Conservation (phyloP, 2,329 filamentous ascomycete species). For the Pestalotiopsis sp. region DNA sequence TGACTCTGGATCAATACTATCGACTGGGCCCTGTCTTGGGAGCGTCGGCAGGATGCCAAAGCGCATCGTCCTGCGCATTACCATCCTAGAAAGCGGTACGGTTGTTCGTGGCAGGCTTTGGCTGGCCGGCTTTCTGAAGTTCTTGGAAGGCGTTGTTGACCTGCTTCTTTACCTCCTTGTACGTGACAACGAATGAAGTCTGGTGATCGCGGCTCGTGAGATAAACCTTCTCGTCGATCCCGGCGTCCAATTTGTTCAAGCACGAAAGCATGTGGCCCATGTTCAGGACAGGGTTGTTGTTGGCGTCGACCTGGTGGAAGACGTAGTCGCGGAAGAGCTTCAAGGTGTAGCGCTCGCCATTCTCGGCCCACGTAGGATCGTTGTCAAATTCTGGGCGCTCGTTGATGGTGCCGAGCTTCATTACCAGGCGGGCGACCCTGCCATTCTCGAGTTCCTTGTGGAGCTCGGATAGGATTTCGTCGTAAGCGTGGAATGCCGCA, state of each 20-base stretch:
- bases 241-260: conserved; percentile 90
- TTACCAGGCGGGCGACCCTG: conserved; percentile 74
- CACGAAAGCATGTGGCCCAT: conserved; percentile 84
- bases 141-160: conserved; percentile 58
- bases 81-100: not conserved
- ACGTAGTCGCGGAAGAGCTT: conserved; percentile 97
- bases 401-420: conserved; percentile 84
- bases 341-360: conserved; percentile 86
- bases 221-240: conserved; percentile 81
- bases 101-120: not conserved
- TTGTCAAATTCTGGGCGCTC: conserved; percentile 85
- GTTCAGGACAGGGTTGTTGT: conserved; percentile 81
- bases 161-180: conserved; percentile 80
- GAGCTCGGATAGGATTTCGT: conserved; percentile 71
- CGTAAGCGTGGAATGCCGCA: conserved; percentile 74
- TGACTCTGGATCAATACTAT: too few species aligned
- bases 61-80: too few species aligned
- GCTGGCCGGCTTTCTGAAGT: conserved; percentile 44
- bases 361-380: conserved; percentile 83
- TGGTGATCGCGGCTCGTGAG: conserved; percentile 89
- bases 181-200: conserved; percentile 83
- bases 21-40: too few species aligned
- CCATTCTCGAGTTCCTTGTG: conserved; percentile 87
- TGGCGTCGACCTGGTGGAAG: conserved; percentile 90
- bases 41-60: too few species aligned